Base-by-base conservation (phyloP, 345 rosid species). In the Gossypium arboreum region DNA sequence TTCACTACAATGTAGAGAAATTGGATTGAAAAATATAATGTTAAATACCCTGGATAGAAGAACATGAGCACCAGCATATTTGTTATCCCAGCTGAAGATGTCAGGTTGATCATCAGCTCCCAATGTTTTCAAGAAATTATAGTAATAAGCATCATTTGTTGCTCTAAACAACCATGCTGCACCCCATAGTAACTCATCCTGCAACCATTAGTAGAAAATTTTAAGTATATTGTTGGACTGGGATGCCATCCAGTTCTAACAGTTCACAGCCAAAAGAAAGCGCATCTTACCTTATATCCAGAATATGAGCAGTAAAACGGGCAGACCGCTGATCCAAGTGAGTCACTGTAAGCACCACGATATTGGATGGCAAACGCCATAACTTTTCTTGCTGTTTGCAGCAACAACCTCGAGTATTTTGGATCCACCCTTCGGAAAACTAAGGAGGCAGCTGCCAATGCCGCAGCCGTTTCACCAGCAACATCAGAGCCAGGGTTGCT, bases 121-220 rank as follows among this genome's bases (percentile, higher is more conserved):
- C 39, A 91, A 41, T 1, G 97, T 85, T 73, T 88, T 88, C 43
- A 94, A 54, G 47, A 89, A 76, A 29, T 90, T 88, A 79, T 77
- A 90, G 75, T 94, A 92, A 47, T 78, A 86, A 3, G 74, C 81
- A 58, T 91, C 78, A 68, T 89, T 92, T 8, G 97, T 91, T 71
- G 97, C 98, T 79, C 85, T 82, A 22, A 87, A 73, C 72, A 94
- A 77, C 98, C 98, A 94, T 10, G 97, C 86, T 0, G 90, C 93
- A 41, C 94, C 98, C 98, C 98, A 94, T 15, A 92, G 71, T 43
- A 94, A 81, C 75, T 94, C 98, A 78, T 94, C 98, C 97, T 93
- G 82, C 24, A 58, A 11, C 9, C 12, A 60, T 12, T 47, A 47
- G 51, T 12, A 45, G 3, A 45, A 45, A 34, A 34, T 34, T 4